Evolutionary conservation across 2,329 filamentous ascomycete species (phyloP).

Genomic region (Ophiostoma sp.): DNA sequence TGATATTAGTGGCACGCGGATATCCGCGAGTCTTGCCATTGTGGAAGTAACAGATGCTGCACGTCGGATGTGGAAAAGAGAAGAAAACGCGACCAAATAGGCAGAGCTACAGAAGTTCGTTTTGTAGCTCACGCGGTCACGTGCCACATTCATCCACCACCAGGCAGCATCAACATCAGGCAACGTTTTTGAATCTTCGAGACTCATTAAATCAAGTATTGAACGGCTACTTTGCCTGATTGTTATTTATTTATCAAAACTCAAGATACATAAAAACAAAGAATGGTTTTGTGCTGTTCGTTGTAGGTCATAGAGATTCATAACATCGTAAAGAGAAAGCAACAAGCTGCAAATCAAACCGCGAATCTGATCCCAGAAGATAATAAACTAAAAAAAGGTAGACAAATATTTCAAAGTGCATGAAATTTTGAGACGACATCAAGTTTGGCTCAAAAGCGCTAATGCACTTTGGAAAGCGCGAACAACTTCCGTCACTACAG

Average conservation of each 20-base stretch:
- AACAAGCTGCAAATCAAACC: neutral
- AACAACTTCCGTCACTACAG: constrained; percentile 56
- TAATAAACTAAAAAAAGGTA: neutral
- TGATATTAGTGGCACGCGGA: constrained; percentile 39
- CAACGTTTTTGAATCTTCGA: neutral
- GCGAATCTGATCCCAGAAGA: neutral
- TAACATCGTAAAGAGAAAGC: neutral
- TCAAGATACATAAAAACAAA: neutral
- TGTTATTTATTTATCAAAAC: too few relatives aligned
- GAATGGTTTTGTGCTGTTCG: neutral
- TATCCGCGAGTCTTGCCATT: constrained; percentile 18
- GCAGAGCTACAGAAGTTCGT: neutral
- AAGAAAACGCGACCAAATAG: constrained; percentile 1
- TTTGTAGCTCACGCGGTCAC: constrained; percentile 9
- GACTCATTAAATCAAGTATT: too few relatives aligned
- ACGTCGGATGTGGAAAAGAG: neutral
- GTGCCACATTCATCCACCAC: neutral
- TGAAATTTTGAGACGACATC: too few relatives aligned
- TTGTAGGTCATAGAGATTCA: neutral
- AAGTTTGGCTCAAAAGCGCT: constrained; percentile 49
- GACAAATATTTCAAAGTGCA: neutral
- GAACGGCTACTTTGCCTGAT: too few relatives aligned
- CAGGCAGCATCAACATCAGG: neutral
- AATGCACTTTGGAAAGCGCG: constrained; percentile 63
- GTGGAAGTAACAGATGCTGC: neutral